Evolutionary conservation across 306 rosid species (phyloP).

Genomic region (Lupinus albus): DNA sequence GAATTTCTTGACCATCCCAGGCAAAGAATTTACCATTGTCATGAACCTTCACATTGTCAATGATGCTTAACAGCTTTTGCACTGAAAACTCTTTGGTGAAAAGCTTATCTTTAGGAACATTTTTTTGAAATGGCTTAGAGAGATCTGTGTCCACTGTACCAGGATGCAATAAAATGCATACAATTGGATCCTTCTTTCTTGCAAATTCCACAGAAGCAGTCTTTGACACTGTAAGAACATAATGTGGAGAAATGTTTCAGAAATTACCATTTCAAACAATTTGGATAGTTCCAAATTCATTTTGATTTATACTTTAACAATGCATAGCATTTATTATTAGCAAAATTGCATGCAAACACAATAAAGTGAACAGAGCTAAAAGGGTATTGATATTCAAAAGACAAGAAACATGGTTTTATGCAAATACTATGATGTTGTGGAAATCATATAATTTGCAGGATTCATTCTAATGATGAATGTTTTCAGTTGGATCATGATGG

Average conservation of each 20-base stretch:
- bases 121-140: conserved; percentile 87
- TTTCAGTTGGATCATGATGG: conserved; percentile 23
- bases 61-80: conserved; percentile 70
- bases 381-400: neutral
- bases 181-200: conserved; percentile 77
- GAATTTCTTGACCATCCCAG: conserved; percentile 97
- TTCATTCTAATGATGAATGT: conserved; percentile 19
- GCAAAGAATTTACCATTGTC: conserved; percentile 95
- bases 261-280: conserved; percentile 24
- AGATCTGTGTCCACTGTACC: conserved; percentile 98
- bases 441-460: neutral
- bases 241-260: neutral
- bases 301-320: conserved; percentile 12
- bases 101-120: conserved; percentile 78
- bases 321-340: conserved; percentile 6
- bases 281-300: conserved; percentile 32
- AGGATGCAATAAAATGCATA: conserved; percentile 81
- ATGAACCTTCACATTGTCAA: conserved; percentile 58
- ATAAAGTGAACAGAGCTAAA: neutral
- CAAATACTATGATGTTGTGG: conserved; percentile 21
- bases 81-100: conserved; percentile 81
- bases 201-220: conserved; percentile 72
- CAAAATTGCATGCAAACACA: neutral
- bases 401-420: neutral
- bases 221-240: conserved; percentile 66